A percentile compares a stretch with the other conserved stretches of the same genome.
Evolutionary conservation across 768 basidiomycete genomes (phyloP).

Genomic region (Suillus fuscotomentosus): DNA sequence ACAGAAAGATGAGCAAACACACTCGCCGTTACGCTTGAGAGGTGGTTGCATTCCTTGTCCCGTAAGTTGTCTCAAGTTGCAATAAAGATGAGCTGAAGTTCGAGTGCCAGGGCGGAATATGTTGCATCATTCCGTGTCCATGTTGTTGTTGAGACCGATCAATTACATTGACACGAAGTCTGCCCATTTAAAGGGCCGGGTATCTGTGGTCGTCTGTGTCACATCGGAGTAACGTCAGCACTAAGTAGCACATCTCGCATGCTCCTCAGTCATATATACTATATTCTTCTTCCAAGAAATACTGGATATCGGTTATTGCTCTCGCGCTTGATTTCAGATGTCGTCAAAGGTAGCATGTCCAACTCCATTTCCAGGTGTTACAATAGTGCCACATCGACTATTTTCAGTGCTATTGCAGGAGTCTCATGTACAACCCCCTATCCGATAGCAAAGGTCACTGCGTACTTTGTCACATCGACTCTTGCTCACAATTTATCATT

Average conservation of each 20-base stretch:
- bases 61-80: conserved; percentile 13
- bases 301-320: background rate
- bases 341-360: background rate
- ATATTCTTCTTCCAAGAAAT: background rate
- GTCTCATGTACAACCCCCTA: background rate
- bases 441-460: conserved; percentile 36
- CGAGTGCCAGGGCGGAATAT: conserved; percentile 28
- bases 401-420: background rate
- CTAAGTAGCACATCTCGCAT: background rate
- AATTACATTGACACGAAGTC: background rate
- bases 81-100: background rate
- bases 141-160: conserved; percentile 8
- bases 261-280: background rate
- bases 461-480: no score
- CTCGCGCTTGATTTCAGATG: no score
- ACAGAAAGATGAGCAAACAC: conserved; percentile 2
- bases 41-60: conserved; percentile 35
- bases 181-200: background rate
- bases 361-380: background rate
- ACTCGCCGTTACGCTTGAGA: conserved; percentile 20
- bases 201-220: background rate
- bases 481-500: no score
- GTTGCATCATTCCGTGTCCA: conserved; percentile 36
- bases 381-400: background rate
- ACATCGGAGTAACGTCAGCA: background rate